Percentiles rank a stretch among this genome's conserved stretches.
These are phyloP conservation scores for Aureobasidium lini DNA, from an alignment of 2,329 filamentous ascomycete species.

Conservation along the genomic window DNA sequence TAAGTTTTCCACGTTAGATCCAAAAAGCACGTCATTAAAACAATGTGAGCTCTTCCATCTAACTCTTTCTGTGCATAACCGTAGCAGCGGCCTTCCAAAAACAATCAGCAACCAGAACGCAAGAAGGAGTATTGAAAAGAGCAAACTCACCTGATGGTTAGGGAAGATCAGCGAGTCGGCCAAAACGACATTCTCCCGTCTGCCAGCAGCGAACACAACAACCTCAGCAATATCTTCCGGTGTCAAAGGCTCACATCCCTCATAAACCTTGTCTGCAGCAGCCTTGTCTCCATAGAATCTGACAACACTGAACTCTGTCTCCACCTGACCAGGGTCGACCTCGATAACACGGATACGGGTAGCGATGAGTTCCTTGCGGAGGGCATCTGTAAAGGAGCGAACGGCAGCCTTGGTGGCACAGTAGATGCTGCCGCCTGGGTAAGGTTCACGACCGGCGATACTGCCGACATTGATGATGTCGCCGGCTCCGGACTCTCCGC, in stretches of 20 bases:
- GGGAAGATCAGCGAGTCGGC: conserved; percentile 84
- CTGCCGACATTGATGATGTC: conserved; percentile 96
- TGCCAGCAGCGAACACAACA: conserved; percentile 74
- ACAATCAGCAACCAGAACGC: conserved; percentile 15
- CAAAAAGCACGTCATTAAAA: not conserved
- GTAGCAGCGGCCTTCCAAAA: conserved; percentile 34
- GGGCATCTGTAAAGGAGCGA: conserved; percentile 70
- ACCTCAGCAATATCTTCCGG: conserved; percentile 88
- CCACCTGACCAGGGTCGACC: conserved; percentile 85
- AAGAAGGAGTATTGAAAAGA: not conserved
- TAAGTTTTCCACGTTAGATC: conserved; percentile 14
- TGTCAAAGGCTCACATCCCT: conserved; percentile 75
- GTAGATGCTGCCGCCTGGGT: conserved; percentile 81
- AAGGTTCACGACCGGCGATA: conserved; percentile 83
- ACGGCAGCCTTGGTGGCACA: conserved; percentile 90
- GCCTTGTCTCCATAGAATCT: conserved; percentile 80
- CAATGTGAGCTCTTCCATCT: conserved; percentile 2
- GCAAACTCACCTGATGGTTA: conserved; percentile 67
- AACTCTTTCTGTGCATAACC: conserved; percentile 37
- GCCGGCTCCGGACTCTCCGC: conserved; percentile 63
- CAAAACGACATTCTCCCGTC: conserved; percentile 83
- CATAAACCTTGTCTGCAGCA: conserved; percentile 86
- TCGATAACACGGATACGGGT: conserved; percentile 77
- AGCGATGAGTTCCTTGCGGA: conserved; percentile 76
- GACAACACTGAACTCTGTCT: conserved; percentile 88